Base-by-base conservation (phyloP, 2,329 filamentous ascomycete species). In the Penicillium sp. region DNA sequence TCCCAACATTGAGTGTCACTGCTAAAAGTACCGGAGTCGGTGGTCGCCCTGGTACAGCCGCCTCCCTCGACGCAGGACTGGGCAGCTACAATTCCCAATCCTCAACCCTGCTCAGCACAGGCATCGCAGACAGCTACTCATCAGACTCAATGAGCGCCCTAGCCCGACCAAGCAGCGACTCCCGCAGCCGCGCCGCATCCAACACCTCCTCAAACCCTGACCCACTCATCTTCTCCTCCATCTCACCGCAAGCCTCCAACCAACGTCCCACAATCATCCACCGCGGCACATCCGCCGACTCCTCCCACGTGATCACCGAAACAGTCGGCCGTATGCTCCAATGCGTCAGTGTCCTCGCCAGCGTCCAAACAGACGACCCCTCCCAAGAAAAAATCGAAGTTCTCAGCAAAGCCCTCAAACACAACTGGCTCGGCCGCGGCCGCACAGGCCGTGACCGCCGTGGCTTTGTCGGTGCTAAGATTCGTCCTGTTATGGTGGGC, bases 241-340 rank as follows among this genome's bases (percentile, higher is more conserved):
- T 80, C 65, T 75, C 77, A 76, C 79, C 1, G 67, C 75, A 53
- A 55, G 50, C 17, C 19, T 57, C 62, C 3, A 62, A 53, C 24
- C 72, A 75, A 58, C 70, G 72, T 12, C 73, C 74, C 6, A 75
- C 73, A 1, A 70, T 78, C 38, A 73, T 75, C 49, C 71, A 76
- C 62, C 75, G 72, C 37, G 67, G 72, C 35, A 68, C 68, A 42
- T 68, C 75, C 8, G 64, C 75, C 5, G 81, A 82, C 61, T 78
- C 77, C 71, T 89, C 88, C 59, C 79, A 72, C 86, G 92, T 74
- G 88, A 95, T 98, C 58, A 97, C 95, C 0, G 93, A 98, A 69
- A 97, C 94, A 69, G 93, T 97, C 0, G 95, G 93, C 0, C 85
- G 94, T 55, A 96, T 99, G 92, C 82, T 99, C 65, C 95, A 99